A percentile compares a stretch with the other conserved stretches of the same genome.
Conservation (phyloP, 345 rosid species). For the Bretschneidera sinensis region DNA sequence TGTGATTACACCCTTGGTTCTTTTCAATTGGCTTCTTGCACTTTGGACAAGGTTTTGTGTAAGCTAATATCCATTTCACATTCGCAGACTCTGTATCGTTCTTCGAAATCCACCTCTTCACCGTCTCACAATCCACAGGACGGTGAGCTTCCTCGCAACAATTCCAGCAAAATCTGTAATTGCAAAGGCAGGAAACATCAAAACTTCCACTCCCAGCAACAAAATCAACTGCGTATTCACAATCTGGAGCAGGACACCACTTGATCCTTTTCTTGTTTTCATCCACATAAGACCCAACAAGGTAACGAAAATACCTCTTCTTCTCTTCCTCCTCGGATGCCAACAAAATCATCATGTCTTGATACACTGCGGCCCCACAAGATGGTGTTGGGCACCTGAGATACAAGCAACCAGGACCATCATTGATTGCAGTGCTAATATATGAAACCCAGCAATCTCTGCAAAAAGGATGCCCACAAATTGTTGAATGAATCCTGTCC, state of each 20-base stretch:
- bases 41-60: constrained; percentile 39
- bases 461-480: constrained; percentile 35
- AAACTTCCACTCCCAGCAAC: constrained; percentile 12
- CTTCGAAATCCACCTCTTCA: constrained; percentile 29
- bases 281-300: constrained; percentile 28
- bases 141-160: too few species aligned
- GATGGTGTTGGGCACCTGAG: constrained; percentile 29
- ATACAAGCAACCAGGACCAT: constrained; percentile 28
- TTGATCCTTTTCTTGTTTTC: too few species aligned
- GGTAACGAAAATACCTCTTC: constrained; percentile 17
- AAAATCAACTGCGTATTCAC: constrained; percentile 29
- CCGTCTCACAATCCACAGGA: constrained; percentile 37
- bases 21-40: constrained; percentile 34
- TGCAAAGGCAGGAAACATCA: constrained; percentile 26
- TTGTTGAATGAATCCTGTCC: constrained; percentile 1
- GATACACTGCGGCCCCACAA: constrained; percentile 19
- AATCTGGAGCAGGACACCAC: constrained; percentile 35
- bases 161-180: constrained; percentile 25
- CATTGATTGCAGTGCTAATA: constrained; percentile 19
- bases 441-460: constrained; percentile 27
- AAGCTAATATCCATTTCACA: constrained; percentile 20
- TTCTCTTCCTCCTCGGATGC: constrained; percentile 13
- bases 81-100: constrained; percentile 27
- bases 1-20: constrained; percentile 27
- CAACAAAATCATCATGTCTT: constrained; percentile 17